Evolutionary conservation across 768 basidiomycete species (phyloP).

Genomic region (Lentinus brumalis): DNA sequence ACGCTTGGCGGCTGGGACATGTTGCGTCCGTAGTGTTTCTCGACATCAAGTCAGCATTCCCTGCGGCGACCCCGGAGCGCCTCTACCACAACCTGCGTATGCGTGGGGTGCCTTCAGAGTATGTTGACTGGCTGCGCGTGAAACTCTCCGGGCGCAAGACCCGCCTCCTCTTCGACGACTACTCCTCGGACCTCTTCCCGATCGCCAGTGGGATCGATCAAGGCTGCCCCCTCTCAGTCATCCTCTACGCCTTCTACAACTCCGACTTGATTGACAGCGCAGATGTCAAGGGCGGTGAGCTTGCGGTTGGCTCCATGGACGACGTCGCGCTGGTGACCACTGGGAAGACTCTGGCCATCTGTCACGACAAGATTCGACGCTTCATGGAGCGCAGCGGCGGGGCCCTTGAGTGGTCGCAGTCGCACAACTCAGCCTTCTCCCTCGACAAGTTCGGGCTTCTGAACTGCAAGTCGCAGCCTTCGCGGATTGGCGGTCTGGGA

Average conservation of each 20-base stretch:
- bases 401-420: constrained; percentile 27
- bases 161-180: constrained; percentile 30
- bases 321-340: constrained; percentile 11
- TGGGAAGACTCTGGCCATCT: constrained; percentile 6
- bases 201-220: constrained; percentile 34
- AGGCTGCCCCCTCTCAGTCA: constrained; percentile 35
- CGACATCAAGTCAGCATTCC: constrained; percentile 38
- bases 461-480: constrained; percentile 1
- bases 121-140: constrained; percentile 19
- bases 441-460: constrained; percentile 22
- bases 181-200: constrained; percentile 15
- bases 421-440: constrained; percentile 30
- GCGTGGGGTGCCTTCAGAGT: constrained; percentile 17
- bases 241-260: constrained; percentile 37
- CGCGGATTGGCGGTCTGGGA: neutral
- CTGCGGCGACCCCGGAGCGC: constrained; percentile 14
- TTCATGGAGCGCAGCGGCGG: constrained; percentile 23
- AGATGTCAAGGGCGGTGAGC: constrained; percentile 13
- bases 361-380: constrained; percentile 1
- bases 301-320: constrained; percentile 20
- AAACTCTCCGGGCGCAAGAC: constrained; percentile 24
- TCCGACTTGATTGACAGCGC: constrained; percentile 20
- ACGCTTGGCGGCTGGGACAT: constrained; percentile 26
- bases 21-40: constrained; percentile 34
- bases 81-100: constrained; percentile 21